phyloP scores from a whole-genome alignment of 1,139 yeast genomes.

The Schwanniomyces etchellsii region DNA sequence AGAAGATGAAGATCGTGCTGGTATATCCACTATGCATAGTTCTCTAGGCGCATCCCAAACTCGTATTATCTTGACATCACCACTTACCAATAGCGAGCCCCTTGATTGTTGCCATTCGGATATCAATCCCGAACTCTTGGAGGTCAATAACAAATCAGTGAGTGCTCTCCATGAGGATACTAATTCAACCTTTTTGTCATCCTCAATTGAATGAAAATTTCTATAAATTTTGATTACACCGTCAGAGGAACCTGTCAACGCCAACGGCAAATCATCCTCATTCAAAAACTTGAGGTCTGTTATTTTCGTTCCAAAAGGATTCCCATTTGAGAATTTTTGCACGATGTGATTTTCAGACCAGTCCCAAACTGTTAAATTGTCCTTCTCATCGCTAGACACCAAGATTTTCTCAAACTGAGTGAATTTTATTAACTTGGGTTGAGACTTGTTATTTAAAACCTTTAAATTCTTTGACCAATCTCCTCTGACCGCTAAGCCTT shows the following conservation, averaged over 20 bases:
- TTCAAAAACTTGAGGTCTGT: constrained; percentile 83
- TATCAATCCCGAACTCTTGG: constrained; percentile 76
- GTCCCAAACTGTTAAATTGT: constrained; percentile 82
- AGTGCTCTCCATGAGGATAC: constrained; percentile 93
- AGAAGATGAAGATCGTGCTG: constrained; percentile 87
- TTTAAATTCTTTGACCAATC: constrained; percentile 73
- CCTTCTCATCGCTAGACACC: constrained; percentile 79
- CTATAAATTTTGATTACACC: constrained; percentile 87
- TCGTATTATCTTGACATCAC: constrained; percentile 87
- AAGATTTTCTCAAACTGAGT: constrained; percentile 88
- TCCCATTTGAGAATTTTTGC: constrained; percentile 73
- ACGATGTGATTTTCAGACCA: constrained; percentile 62
- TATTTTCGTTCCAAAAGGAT: constrained; percentile 82
- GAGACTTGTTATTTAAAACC: constrained; percentile 66
- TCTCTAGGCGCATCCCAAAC: constrained; percentile 98
- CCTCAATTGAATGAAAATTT: constrained; percentile 54
- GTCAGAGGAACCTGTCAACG: constrained; percentile 87
- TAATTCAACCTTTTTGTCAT: constrained; percentile 42
- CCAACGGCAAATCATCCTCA: constrained; percentile 85
- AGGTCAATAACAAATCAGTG: constrained; percentile 75
- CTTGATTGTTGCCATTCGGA: constrained; percentile 97
- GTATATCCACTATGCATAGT: constrained; percentile 77
- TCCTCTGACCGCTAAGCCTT: constrained; percentile 76
- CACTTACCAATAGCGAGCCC: constrained; percentile 87
- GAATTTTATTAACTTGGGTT: constrained; percentile 73